A percentile compares a stretch with the other conserved stretches of the same genome.
Evolutionary conservation across 2,329 filamentous ascomycete genomes (phyloP).

Genomic region (Samsoniella hepiali): DNA sequence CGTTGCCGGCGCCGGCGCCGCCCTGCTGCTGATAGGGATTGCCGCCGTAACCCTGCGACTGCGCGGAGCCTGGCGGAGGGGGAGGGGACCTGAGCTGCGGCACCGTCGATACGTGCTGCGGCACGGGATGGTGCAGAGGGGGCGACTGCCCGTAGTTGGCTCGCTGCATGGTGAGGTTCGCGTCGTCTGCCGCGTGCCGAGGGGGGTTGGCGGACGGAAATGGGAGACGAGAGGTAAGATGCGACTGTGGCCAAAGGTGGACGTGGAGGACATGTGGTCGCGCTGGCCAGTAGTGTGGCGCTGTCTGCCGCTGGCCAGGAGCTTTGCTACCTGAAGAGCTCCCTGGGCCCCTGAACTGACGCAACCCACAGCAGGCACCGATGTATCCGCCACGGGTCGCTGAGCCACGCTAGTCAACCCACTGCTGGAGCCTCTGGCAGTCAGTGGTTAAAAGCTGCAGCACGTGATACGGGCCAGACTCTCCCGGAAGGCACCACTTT

Average conservation of each 20-base stretch:
- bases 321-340: not conserved
- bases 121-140: constrained; percentile 93
- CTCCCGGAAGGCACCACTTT: constrained; percentile 8
- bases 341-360: constrained; percentile 1
- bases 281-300: constrained; percentile 6
- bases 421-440: not conserved
- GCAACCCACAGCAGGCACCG: not conserved
- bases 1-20: constrained; percentile 44
- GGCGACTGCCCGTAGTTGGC: constrained; percentile 82
- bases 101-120: constrained; percentile 96
- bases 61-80: constrained; percentile 69
- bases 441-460: not conserved
- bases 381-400: not conserved
- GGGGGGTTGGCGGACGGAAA: constrained; percentile 12
- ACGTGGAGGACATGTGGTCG: constrained; percentile 13
- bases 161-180: constrained; percentile 72
- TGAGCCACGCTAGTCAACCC: not conserved
- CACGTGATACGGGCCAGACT: constrained; percentile 18
- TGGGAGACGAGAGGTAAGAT: not conserved
- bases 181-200: not conserved
- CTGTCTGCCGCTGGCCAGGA: not conserved
- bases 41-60: constrained; percentile 62
- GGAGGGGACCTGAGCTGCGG: constrained; percentile 94
- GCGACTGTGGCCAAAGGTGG: constrained; percentile 8
- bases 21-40: constrained; percentile 72